These are phyloP conservation scores for Cutaneotrichosporon cutaneum DNA, from an alignment of 1,284 basidiomycete genomes.

Conservation along the genomic window DNA sequence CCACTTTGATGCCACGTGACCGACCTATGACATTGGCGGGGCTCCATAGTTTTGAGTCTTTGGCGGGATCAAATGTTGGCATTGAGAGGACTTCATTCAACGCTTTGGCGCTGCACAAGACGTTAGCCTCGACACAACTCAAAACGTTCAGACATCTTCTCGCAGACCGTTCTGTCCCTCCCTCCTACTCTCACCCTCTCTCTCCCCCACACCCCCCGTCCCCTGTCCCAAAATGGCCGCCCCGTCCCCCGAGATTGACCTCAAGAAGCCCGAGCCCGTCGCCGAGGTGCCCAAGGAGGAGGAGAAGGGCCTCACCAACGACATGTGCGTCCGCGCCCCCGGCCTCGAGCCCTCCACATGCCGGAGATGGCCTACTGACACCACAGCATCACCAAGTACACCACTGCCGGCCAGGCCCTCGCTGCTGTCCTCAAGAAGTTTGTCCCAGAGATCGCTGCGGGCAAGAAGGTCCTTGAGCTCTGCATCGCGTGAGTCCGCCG, in stretches of 20 bases:
- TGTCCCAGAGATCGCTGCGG: constrained; percentile 70
- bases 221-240: constrained; percentile 26
- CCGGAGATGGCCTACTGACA: constrained; percentile 9
- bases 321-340: constrained; percentile 45
- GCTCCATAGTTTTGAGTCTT: constrained; percentile 10
- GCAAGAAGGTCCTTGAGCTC: constrained; percentile 80
- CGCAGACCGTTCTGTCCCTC: not conserved
- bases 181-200: not conserved
- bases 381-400: constrained; percentile 55
- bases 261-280: constrained; percentile 45
- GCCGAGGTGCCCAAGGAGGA: constrained; percentile 41
- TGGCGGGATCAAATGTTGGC: constrained; percentile 9
- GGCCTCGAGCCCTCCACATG: not conserved
- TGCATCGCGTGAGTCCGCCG: constrained; percentile 63
- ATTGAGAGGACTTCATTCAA: not conserved
- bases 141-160: not conserved
- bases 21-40: constrained; percentile 8
- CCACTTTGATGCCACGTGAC: constrained; percentile 9
- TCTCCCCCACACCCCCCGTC: not conserved
- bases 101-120: not conserved
- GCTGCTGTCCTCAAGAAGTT: constrained; percentile 83
- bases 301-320: constrained; percentile 51
- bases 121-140: not conserved
- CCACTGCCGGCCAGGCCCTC: constrained; percentile 88
- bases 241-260: constrained; percentile 36